Base-by-base conservation (phyloP, 1,284 basidiomycete species). In the Ceratobasidium sp. region DNA sequence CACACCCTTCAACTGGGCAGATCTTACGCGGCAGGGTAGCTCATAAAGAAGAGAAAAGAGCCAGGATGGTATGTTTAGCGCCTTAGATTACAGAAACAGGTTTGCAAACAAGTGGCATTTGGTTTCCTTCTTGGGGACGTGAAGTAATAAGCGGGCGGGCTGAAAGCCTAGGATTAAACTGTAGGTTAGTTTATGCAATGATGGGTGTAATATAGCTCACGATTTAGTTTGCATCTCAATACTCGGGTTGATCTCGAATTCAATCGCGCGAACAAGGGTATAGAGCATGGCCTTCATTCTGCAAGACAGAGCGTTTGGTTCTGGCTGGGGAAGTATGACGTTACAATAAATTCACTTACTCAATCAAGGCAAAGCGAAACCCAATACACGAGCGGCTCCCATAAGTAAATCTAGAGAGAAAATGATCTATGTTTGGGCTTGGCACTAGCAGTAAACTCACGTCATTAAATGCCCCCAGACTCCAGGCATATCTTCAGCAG, bases 401-500 rank as follows among this genome's bases (percentile, higher is more conserved):
- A 28, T 73, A 60, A 4, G 46, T 49, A 28, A 73, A 73, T 2
- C 71, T 73, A 10, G 2, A 23, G 33, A 39, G 18, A 49, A 0
- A 89, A 88, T 39, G 7, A 46, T 51, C 84, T 83, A 44, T 12
- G 3, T 23, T 7, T 3, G 93, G 53, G 9, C 7, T n/a, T 7
- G 10, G 28, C 12, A n/a, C n/a, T n/a, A n/a, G n/a, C n/a, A n/a
- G n/a, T n/a, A n/a, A n/a, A n/a, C n/a, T n/a, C n/a, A n/a, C n/a
- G n/a, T n/a, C n/a, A n/a, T n/a, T n/a, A n/a, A n/a, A n/a, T n/a
- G n/a, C n/a, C 88, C 86, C 88, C 88, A 91, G 0, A 93, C 85
- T 0, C 91, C 89, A 0, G 92, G 92, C 18, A 92, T 86, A 0
- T 82, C 83, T 13, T 84, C 82, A 0, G 86, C 86, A 0, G 84